Evolutionary conservation across 2,329 filamentous ascomycete species (phyloP), one percentile per base, ranked within the genome.

Genomic region (Septoria petroselini): DNA sequence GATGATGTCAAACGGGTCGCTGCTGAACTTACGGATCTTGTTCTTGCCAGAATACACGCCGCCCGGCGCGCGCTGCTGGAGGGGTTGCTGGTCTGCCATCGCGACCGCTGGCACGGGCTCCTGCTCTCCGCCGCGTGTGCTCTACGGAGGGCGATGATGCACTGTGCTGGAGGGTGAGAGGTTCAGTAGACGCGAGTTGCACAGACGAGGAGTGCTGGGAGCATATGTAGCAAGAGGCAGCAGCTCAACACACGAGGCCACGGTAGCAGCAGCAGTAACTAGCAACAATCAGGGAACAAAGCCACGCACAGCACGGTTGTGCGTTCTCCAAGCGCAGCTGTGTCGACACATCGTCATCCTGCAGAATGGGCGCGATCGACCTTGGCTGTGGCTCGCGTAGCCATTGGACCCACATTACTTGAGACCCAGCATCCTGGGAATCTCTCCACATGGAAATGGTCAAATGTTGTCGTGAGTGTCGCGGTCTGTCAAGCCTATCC

Each of bases 1-100:
- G 23, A 5, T 27, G 23, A 5, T 27, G 9, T 27, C 23, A 27
- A 27, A 27, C 9, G 23, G 9, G 9, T 9, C 23, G 23, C 5
- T 5, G 23, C 23, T 27, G 23, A 27, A 5, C 23, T 27, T 27
- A 27, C 23, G 23, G 45, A 97, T 83, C 18, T 87, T 86, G 68
- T 95, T 95, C 52, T 70, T 71, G 43, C 85, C 89, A 23, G 87
- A 91, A 75, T 94, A 96, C 67, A 90, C 85, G 62, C 72, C 73
- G 4, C 86, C 83, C 60, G 55, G 40, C 9, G 53, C 53, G 14
- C 41, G 39, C 44, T 53, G 52, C 43, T 57, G 51, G 34, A 46
- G 51, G 19, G 42, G 45, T 25, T 53, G 48, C 31, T 55, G 40
- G 41, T 53, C 35, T 30, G 46, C 46, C 46, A 48, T 48, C 9